phyloP scores from a whole-genome alignment of 2,329 filamentous ascomycete genomes.

The Pseudogymnoascus sp. region DNA sequence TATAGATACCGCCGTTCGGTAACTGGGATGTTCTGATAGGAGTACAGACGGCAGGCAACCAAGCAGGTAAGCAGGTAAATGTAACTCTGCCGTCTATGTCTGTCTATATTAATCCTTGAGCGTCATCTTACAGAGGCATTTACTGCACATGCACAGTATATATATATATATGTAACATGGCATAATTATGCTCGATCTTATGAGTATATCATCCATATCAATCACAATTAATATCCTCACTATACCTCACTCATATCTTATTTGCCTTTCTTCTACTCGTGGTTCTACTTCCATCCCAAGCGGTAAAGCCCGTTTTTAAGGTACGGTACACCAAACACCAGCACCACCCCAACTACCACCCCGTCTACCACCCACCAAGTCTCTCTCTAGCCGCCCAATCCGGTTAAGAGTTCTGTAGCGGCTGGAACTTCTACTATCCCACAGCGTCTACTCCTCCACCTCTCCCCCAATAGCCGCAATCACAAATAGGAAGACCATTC shows the following conservation, averaged over 20 bases:
- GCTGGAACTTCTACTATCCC: constrained; percentile 4
- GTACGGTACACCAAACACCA: not conserved
- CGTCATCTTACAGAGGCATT: not conserved
- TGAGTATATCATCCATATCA: not conserved
- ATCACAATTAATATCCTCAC: not conserved
- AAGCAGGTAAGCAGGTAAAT: not conserved
- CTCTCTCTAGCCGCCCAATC: constrained; percentile 11
- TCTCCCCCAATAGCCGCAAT: not conserved
- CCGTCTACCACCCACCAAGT: not conserved
- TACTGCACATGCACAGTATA: not conserved
- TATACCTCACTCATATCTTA: not conserved
- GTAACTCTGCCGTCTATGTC: not conserved
- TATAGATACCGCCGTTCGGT: not conserved
- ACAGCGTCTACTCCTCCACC: not conserved
- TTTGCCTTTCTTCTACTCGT: not conserved
- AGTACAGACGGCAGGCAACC: not conserved
- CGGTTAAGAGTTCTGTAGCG: not conserved
- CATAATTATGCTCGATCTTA: not conserved
- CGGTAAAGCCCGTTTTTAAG: not conserved
- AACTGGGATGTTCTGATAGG: not conserved
- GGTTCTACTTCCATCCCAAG: not conserved
- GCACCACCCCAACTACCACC: not conserved
- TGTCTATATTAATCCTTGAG: not conserved
- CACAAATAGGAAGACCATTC: not conserved
- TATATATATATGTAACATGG: not conserved